Conservation (phyloP, 352 stramenopile species). For the Lagenidium giganteum region DNA sequence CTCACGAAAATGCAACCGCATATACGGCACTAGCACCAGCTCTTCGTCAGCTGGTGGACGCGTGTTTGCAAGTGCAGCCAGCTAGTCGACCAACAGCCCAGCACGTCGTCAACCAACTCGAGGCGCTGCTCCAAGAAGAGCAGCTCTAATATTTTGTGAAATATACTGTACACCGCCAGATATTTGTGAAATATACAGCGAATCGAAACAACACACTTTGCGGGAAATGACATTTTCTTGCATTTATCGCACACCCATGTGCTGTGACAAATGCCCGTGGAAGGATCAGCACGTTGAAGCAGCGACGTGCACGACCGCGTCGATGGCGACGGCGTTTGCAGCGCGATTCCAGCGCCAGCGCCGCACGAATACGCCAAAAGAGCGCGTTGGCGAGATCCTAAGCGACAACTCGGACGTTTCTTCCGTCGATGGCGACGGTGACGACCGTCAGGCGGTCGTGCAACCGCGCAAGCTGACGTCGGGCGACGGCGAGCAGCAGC, state of each 20-base stretch:
- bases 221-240: too few species aligned
- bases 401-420: slow-evolving; percentile 60
- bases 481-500: slow-evolving; percentile 7
- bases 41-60: slow-evolving; percentile 15
- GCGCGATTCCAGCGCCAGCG: slow-evolving; percentile 27
- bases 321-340: too few species aligned
- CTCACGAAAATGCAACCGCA: slow-evolving; percentile 18
- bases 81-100: slow-evolving; percentile 11
- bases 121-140: too few species aligned
- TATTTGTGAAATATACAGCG: too few species aligned
- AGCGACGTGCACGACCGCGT: too few species aligned
- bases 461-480: neutral
- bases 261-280: too few species aligned
- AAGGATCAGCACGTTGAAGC: too few species aligned
- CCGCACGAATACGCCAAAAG: slow-evolving; percentile 9
- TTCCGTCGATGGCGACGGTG: slow-evolving; percentile 18
- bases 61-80: slow-evolving; percentile 18
- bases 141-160: too few species aligned
- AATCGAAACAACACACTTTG: too few species aligned
- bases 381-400: slow-evolving; percentile 48
- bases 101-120: slow-evolving; percentile 12
- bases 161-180: too few species aligned
- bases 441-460: neutral
- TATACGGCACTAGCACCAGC: slow-evolving; percentile 10
- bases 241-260: too few species aligned